Evolutionary conservation across 768 basidiomycete genomes (phyloP).

Genomic region (Boletus fagicola): DNA sequence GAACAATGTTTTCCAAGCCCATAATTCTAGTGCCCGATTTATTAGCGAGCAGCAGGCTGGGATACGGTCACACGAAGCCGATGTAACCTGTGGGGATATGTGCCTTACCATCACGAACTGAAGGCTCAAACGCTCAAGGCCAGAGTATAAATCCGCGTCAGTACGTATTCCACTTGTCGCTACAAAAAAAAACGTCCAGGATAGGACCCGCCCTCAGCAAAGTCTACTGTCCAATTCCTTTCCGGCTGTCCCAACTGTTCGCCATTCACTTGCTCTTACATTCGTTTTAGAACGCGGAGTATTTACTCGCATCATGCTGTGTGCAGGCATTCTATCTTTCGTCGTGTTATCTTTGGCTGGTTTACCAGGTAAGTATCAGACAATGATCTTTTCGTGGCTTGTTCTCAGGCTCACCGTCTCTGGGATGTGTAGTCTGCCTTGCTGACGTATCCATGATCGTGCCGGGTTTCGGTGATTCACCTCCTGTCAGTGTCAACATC

Average conservation of each 20-base stretch:
- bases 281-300: neutral
- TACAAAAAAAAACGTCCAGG: neutral
- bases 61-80: neutral
- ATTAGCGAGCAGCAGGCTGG: neutral
- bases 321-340: neutral
- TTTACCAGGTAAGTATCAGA: neutral
- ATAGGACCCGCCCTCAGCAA: neutral
- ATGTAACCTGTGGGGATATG: neutral
- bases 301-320: neutral
- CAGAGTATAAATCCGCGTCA: neutral
- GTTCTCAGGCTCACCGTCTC: neutral
- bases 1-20: too few relatives aligned
- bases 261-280: neutral
- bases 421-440: slow-evolving; percentile 3
- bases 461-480: slow-evolving; percentile 45
- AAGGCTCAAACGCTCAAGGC: neutral
- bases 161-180: neutral
- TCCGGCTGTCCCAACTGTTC: neutral
- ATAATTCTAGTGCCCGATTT: neutral
- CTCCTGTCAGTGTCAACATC: slow-evolving; percentile 39
- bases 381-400: neutral
- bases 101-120: neutral
- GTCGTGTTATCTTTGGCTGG: slow-evolving; percentile 9
- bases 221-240: neutral
- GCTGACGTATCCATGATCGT: slow-evolving; percentile 40